Evolutionary conservation across 495 filamentous ascomycete genomes (phyloP), one percentile per base, ranked within the genome.

Genomic region (Aspergillus olivimuriae): DNA sequence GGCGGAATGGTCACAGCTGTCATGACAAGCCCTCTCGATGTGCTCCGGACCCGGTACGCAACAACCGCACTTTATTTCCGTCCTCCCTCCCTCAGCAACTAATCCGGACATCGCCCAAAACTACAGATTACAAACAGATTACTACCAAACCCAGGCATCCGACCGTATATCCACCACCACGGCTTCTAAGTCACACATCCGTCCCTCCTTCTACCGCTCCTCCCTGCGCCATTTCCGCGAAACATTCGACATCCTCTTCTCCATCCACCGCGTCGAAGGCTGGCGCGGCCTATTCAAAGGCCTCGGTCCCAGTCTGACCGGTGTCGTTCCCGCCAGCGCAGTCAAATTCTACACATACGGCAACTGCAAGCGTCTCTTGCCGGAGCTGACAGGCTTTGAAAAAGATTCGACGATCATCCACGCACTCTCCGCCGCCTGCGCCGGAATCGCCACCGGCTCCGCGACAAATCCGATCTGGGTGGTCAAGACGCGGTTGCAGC

Each of bases 401-500:
- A 42, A 42, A 46, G 84, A 90, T 47, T 74, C 80, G 11, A 75
- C 83, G 0, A 76, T 74, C 59, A 77, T 91, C 4, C 88, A 94
- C 60, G 72, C 90, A 0, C 73, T 74, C 44, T 80, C 86, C 4
- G 89, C 84, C 9, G 79, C 81, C 18, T 65, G 72, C 22, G 87
- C 88, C 1, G 89, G 89, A 21, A 70, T 95, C 26, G 78, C 81
- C 15, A 94, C 89, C 0, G 81, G 83, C 15, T 92, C 88, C 3
- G 87, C 82, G 14, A 95, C 89, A 14, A 94, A 94, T 62, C 89
- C 89, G 2, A 94, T 95, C 46, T 95, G 89, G 89, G 72, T 95
- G 35, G 77, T 95, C 41, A 95, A 95, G 70, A 95, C 89, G 18
- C 76, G 89, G 32, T 52, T 95, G 44, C 89, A 95, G 68, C 80